Evolutionary conservation across 1,284 basidiomycete genomes (phyloP).

Genomic region (Lignosus rhinocerotis): DNA sequence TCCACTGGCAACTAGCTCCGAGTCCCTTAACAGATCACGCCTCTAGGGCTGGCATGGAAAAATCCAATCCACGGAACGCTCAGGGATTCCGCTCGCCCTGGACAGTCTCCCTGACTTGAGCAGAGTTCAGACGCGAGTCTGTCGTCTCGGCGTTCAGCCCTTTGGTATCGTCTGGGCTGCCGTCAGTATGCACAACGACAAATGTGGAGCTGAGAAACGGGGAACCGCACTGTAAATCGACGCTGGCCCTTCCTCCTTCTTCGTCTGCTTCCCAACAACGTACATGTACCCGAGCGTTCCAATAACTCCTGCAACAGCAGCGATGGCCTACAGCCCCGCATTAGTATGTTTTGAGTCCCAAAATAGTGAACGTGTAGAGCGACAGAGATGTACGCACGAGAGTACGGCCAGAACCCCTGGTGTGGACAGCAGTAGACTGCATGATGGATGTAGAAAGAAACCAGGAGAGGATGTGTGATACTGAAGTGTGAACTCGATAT

Average conservation of each 20-base stretch:
- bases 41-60: too few relatives aligned
- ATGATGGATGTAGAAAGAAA: background rate
- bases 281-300: constrained; percentile 34
- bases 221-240: constrained; percentile 33
- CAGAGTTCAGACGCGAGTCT: constrained; percentile 19
- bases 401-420: constrained; percentile 14
- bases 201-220: background rate
- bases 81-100: constrained; percentile 25
- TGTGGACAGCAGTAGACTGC: constrained; percentile 7
- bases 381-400: constrained; percentile 8
- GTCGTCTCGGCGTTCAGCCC: constrained; percentile 7
- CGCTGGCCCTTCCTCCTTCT: constrained; percentile 26
- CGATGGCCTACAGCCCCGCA: constrained; percentile 22
- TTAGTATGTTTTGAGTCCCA: background rate
- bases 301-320: constrained; percentile 25
- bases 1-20: too few relatives aligned
- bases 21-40: too few relatives aligned
- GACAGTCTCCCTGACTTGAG: constrained; percentile 21
- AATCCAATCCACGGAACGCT: background rate
- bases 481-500: too few relatives aligned
- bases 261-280: constrained; percentile 29
- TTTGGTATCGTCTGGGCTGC: constrained; percentile 6
- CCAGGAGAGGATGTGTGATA: too few relatives aligned
- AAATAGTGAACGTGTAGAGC: too few relatives aligned
- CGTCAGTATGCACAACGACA: background rate